Evolutionary conservation across 169 alveolate genomes (phyloP).

Genomic region (Plasmodium falciparum): DNA sequence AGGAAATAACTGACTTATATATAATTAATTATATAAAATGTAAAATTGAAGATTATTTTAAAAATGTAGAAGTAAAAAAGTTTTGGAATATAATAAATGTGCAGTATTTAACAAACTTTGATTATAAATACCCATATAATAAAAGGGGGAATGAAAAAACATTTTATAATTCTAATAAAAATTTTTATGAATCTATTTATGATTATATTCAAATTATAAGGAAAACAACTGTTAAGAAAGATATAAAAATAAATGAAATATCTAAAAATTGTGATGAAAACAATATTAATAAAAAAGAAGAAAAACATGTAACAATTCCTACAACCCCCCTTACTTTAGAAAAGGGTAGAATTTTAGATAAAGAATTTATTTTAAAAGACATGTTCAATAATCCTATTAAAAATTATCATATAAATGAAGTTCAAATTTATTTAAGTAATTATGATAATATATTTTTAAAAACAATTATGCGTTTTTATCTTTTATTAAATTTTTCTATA

Average conservation of each 20-base stretch:
- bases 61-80: constrained; percentile 64
- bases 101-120: constrained; percentile 34
- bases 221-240: constrained; percentile 22
- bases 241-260: constrained; percentile 23
- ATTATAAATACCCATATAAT: constrained; percentile 9
- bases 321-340: background rate
- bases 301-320: background rate
- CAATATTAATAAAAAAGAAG: background rate
- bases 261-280: constrained; percentile 2
- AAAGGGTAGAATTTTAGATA: constrained; percentile 26
- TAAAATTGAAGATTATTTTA: constrained; percentile 65
- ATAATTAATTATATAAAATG: constrained; percentile 40
- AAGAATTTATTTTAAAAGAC: constrained; percentile 40
- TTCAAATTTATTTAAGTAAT: constrained; percentile 51
- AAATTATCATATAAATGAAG: constrained; percentile 20
- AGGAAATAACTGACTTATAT: constrained; percentile 44
- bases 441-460: constrained; percentile 63
- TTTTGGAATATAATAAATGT: constrained; percentile 62
- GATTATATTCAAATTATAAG: constrained; percentile 62
- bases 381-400: constrained; percentile 44
- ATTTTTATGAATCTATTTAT: constrained; percentile 35
- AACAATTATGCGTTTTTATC: constrained; percentile 47
- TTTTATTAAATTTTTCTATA: constrained; percentile 41
- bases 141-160: constrained; percentile 1
- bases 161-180: background rate